Conservation (phyloP, 2,329 filamentous ascomycete species). For the Colletotrichum acutatum region DNA sequence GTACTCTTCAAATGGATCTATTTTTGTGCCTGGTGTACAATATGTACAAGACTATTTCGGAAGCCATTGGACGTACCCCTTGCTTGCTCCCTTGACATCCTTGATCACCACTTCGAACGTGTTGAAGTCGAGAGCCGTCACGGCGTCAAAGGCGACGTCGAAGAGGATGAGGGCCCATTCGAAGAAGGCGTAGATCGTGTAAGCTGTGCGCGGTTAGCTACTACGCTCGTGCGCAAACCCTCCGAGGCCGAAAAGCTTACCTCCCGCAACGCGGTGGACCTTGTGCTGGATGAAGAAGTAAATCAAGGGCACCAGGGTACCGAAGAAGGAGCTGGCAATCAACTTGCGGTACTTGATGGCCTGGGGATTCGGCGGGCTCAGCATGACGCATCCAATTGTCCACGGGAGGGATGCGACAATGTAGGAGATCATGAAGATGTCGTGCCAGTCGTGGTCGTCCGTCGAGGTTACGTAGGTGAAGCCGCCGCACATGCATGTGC, state of each 20-base stretch:
- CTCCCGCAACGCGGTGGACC: conserved; percentile 91
- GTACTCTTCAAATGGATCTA: conserved; percentile 41
- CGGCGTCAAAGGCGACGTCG: conserved; percentile 95
- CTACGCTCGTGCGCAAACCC: not conserved
- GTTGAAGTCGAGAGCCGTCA: conserved; percentile 91
- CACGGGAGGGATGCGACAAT: conserved; percentile 93
- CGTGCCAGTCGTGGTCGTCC: conserved; percentile 98
- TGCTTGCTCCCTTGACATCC: conserved; percentile 89
- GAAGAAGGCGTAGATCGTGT: conserved; percentile 97
- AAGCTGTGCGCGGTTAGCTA: conserved; percentile 68
- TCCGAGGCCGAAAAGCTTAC: conserved; percentile 61
- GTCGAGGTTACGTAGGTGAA: conserved; percentile 99
- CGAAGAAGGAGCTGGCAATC: conserved; percentile 86
- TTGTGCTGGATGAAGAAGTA: conserved; percentile 99
- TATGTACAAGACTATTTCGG: conserved; percentile 75
- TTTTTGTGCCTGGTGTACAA: conserved; percentile 47
- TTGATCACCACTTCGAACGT: conserved; percentile 88
- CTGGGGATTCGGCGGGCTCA: conserved; percentile 85
- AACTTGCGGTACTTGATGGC: conserved; percentile 92
- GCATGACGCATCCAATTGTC: conserved; percentile 88
- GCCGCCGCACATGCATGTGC: conserved; percentile 93
- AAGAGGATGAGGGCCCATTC: conserved; percentile 96
- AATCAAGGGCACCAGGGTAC: conserved; percentile 86
- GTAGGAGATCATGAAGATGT: conserved; percentile 99
- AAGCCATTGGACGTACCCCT: conserved; percentile 99